phyloP scores from a whole-genome alignment of 2,329 filamentous ascomycete species.

The Monosporascus sp. region DNA sequence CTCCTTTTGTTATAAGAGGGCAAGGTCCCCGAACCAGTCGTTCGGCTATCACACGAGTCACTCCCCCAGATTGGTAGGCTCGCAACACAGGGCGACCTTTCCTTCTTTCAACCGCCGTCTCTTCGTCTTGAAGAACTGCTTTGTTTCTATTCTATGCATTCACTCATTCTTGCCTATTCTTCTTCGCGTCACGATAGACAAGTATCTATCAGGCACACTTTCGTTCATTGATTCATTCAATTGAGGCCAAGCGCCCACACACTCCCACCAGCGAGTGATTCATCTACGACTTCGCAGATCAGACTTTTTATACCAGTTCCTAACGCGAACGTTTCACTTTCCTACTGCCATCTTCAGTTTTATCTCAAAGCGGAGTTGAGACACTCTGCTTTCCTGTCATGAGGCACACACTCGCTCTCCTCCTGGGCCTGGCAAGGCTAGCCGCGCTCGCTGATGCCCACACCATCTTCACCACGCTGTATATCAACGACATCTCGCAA shows the following conservation, averaged over 20 bases:
- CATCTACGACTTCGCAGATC: neutral
- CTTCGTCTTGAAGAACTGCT: neutral
- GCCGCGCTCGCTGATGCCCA: conserved; percentile 44
- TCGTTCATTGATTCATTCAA: conserved; percentile 3
- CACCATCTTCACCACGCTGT: conserved; percentile 60
- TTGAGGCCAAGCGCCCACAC: conserved; percentile 1
- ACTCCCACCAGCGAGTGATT: neutral
- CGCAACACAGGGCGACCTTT: too few species aligned
- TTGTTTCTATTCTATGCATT: neutral
- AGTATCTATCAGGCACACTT: neutral
- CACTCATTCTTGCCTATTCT: neutral
- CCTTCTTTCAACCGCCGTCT: neutral
- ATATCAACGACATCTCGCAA: conserved; percentile 56
- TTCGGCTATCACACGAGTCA: too few species aligned
- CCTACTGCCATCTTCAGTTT: too few species aligned
- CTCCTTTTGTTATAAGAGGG: too few species aligned
- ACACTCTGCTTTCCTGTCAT: conserved; percentile 15
- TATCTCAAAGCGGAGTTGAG: neutral
- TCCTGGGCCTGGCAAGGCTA: conserved; percentile 32
- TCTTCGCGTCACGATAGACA: neutral
- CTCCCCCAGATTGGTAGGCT: too few species aligned
- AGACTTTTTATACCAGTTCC: neutral
- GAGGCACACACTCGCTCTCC: conserved; percentile 30
- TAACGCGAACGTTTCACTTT: too few species aligned
- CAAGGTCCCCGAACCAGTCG: too few species aligned